phyloP scores from a whole-genome alignment of 306 rosid genomes.

The Prunus campanulata region DNA sequence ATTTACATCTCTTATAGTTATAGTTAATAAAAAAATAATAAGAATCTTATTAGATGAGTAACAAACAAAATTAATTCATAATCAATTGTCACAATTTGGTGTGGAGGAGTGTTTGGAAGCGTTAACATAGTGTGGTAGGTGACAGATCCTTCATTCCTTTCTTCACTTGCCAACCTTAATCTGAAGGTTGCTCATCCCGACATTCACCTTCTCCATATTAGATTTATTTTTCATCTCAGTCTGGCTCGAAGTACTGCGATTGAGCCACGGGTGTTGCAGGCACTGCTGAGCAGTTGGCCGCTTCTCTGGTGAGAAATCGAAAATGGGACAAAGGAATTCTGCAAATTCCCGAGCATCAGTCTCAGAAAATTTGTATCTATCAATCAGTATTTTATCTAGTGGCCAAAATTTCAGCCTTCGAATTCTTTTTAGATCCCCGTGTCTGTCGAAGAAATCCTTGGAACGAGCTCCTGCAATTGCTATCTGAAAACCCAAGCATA shows the following conservation, averaged over 20 bases:
- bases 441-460: slow-evolving; percentile 84
- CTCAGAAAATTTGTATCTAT: slow-evolving; percentile 67
- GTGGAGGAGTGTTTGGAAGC: background rate
- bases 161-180: slow-evolving; percentile 75
- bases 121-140: slow-evolving; percentile 12
- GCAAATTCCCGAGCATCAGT: slow-evolving; percentile 67
- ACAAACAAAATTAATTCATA: slow-evolving; percentile 39
- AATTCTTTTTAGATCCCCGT: slow-evolving; percentile 92
- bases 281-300: slow-evolving; percentile 90
- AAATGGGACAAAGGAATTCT: slow-evolving; percentile 67
- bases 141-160: slow-evolving; percentile 24
- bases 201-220: slow-evolving; percentile 45
- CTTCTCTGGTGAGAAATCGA: slow-evolving; percentile 81
- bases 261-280: slow-evolving; percentile 84
- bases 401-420: slow-evolving; percentile 84
- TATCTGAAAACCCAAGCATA: slow-evolving; percentile 46
- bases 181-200: slow-evolving; percentile 76
- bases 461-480: slow-evolving; percentile 76
- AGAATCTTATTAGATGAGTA: slow-evolving; percentile 36
- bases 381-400: slow-evolving; percentile 64
- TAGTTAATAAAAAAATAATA: slow-evolving; percentile 33
- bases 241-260: slow-evolving; percentile 33
- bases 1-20: slow-evolving; percentile 52
- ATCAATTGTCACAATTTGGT: slow-evolving; percentile 15
- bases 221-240: slow-evolving; percentile 42